A percentile compares a stretch with the other conserved stretches of the same genome.
Conservation (phyloP, 169 alveolate species). For the Cryptosporidium parvum region DNA sequence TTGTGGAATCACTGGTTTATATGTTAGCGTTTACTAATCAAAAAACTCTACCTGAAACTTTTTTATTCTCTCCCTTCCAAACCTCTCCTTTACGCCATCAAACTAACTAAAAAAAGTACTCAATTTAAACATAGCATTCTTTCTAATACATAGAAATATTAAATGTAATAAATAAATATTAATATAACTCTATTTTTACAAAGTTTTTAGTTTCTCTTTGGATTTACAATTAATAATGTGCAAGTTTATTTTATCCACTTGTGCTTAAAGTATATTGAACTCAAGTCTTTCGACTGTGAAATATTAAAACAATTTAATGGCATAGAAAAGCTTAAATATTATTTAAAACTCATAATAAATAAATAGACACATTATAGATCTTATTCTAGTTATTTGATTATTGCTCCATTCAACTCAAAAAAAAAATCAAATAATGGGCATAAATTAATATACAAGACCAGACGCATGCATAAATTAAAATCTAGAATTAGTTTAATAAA, state of each 20-base stretch:
- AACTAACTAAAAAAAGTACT: background rate
- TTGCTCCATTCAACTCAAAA: background rate
- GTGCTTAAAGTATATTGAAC: background rate
- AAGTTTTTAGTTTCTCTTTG: too few species aligned
- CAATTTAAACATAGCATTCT: too few species aligned
- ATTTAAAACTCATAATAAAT: background rate
- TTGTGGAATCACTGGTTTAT: background rate
- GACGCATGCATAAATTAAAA: slow-evolving; percentile 26
- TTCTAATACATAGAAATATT: too few species aligned
- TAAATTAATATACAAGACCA: background rate
- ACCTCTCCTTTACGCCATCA: background rate
- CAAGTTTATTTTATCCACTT: too few species aligned
- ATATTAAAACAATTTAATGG: too few species aligned
- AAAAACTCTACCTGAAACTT: background rate
- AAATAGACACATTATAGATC: background rate
- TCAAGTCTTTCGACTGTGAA: too few species aligned
- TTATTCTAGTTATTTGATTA: background rate
- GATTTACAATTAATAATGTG: background rate
- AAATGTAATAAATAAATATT: too few species aligned
- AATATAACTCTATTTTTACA: background rate
- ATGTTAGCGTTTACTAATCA: background rate
- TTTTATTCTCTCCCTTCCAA: background rate
- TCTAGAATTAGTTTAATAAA: slow-evolving; percentile 19
- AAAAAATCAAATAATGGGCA: background rate
- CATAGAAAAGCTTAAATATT: too few species aligned